Percentiles rank a stretch among this genome's conserved stretches.
Evolutionary conservation across 768 basidiomycete genomes (phyloP).

Genomic region (Trametes cubensis): DNA sequence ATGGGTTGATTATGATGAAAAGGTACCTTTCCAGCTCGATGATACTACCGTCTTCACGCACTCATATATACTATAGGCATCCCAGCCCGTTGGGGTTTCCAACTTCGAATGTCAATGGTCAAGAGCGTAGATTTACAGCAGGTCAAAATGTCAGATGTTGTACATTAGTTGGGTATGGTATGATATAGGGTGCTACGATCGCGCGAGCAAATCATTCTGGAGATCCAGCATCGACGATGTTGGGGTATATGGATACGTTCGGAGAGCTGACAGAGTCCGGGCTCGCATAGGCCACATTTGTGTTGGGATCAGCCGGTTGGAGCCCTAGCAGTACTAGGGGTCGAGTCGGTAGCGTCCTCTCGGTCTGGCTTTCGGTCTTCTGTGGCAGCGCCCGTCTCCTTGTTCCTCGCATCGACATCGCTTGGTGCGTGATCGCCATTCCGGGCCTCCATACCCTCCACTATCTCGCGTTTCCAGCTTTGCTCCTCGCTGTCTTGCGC

Average conservation of each 20-base stretch:
- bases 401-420: neutral
- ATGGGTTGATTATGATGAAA: slow-evolving; percentile 93
- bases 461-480: slow-evolving; percentile 38
- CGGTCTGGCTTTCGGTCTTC: neutral
- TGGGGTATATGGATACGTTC: neutral
- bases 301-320: neutral
- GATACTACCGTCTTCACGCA: neutral
- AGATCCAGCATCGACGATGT: too few species aligned
- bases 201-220: too few species aligned
- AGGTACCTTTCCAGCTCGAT: slow-evolving; percentile 48
- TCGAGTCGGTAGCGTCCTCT: neutral
- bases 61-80: slow-evolving; percentile 44
- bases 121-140: slow-evolving; percentile 48
- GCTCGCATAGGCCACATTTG: too few species aligned
- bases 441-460: slow-evolving; percentile 31
- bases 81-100: slow-evolving; percentile 71
- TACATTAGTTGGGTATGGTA: too few species aligned
- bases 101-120: slow-evolving; percentile 67
- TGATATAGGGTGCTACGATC: too few species aligned
- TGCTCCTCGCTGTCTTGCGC: neutral
- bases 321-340: too few species aligned
- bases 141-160: neutral
- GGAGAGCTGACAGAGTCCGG: too few species aligned
- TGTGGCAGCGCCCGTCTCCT: neutral
- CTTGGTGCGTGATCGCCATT: neutral